A percentile compares a stretch with the other conserved stretches of the same genome.
phyloP scores from a whole-genome alignment of 306 rosid species.

The Oemleria cerasiformis region DNA sequence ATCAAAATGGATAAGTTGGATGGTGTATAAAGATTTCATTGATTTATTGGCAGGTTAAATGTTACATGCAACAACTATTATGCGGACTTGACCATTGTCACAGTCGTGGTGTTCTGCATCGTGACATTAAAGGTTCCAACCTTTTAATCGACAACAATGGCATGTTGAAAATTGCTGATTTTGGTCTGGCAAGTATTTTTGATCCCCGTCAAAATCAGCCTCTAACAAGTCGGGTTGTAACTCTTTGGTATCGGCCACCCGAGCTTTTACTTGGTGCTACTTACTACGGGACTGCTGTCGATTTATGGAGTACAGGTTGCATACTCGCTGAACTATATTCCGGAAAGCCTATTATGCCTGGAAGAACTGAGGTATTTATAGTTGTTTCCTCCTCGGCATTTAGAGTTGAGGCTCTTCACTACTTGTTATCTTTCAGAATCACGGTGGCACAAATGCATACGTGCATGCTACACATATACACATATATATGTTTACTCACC shows the following conservation, averaged over 20 bases:
- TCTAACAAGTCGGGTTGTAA: conserved; percentile 87
- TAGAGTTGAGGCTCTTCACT: conserved; percentile 17
- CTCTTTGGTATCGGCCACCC: conserved; percentile 93
- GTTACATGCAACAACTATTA: conserved; percentile 92
- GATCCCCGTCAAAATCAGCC: conserved; percentile 77
- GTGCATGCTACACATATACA: background rate
- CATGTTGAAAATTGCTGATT: conserved; percentile 79
- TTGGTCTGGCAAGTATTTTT: conserved; percentile 84
- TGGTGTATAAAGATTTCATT: conserved; percentile 20
- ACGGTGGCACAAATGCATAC: background rate
- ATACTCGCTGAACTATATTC: conserved; percentile 90
- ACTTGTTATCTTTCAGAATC: conserved; percentile 9
- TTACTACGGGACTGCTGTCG: conserved; percentile 77
- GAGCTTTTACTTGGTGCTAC: conserved; percentile 97
- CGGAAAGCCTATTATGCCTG: conserved; percentile 96
- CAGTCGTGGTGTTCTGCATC: conserved; percentile 78
- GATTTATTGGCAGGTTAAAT: conserved; percentile 67
- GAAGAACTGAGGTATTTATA: conserved; percentile 80
- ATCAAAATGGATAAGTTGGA: background rate
- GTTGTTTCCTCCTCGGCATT: conserved; percentile 6
- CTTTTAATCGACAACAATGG: conserved; percentile 86
- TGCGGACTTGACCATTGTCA: conserved; percentile 88
- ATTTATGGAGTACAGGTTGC: conserved; percentile 94
- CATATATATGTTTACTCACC: background rate
- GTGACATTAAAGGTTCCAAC: conserved; percentile 94